phyloP scores from a whole-genome alignment of 179 eudicot genomes.

The Corrigiola litoralis region DNA sequence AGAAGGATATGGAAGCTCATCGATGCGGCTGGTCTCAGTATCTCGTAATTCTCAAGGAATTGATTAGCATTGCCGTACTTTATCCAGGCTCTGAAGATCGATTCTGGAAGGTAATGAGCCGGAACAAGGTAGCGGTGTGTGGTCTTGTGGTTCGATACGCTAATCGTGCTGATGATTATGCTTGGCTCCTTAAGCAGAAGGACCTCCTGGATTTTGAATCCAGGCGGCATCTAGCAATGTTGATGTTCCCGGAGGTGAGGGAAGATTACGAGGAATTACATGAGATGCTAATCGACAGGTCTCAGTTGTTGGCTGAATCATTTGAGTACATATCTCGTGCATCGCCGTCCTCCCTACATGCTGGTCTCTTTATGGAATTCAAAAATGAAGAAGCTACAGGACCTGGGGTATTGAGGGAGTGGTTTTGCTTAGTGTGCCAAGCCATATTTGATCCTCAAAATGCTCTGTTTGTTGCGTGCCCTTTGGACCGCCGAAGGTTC shows the following conservation, averaged over 20 bases:
- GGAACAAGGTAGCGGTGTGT: conserved; percentile 40
- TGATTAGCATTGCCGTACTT: conserved; percentile 42
- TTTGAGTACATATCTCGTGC: conserved; percentile 72
- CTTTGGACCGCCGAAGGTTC: conserved; percentile 81
- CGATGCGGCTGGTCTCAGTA: conserved; percentile 44
- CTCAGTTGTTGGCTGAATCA: conserved; percentile 73
- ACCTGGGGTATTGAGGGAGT: conserved; percentile 94
- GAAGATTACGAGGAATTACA: conserved; percentile 77
- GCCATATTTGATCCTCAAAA: conserved; percentile 77
- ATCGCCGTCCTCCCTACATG: conserved; percentile 43
- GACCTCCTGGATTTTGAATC: conserved; percentile 68
- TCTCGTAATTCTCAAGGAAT: conserved; percentile 63
- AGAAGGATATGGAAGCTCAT: conserved; percentile 22
- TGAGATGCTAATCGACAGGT: conserved; percentile 89
- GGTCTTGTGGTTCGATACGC: conserved; percentile 56
- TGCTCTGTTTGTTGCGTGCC: conserved; percentile 78
- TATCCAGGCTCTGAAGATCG: conserved; percentile 38
- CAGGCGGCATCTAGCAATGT: conserved; percentile 77
- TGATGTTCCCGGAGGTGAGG: conserved; percentile 77
- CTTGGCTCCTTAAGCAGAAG: conserved; percentile 68
- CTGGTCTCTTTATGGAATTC: conserved; percentile 86
- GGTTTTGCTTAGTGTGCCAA: conserved; percentile 87
- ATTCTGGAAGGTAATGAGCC: conserved; percentile 50
- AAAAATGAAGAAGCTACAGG: conserved; percentile 96
- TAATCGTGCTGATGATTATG: conserved; percentile 45